Percentiles rank a stretch among this genome's conserved stretches.
Evolutionary conservation across 2,329 filamentous ascomycete genomes (phyloP).

Genomic region (Colletotrichum sp.): DNA sequence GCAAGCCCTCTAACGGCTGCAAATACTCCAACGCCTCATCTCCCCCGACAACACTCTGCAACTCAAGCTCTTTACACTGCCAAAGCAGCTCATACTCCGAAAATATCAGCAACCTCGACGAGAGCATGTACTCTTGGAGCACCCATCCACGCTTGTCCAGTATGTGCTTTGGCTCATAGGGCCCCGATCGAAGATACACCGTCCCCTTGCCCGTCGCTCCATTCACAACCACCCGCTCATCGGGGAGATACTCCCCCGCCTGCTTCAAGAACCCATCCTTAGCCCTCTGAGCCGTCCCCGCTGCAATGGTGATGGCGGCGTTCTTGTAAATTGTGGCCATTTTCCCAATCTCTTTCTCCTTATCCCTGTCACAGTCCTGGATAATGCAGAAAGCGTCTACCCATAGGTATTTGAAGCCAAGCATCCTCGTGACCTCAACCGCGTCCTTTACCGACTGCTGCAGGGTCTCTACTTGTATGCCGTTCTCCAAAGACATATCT

Average conservation of each 20-base stretch:
- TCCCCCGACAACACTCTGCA: background rate
- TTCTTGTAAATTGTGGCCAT: conserved; percentile 19
- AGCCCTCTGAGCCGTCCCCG: background rate
- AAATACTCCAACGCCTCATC: background rate
- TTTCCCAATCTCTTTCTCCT: conserved; percentile 2
- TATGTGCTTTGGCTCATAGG: background rate
- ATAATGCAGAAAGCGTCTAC: conserved; percentile 23
- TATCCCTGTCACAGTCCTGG: conserved; percentile 19
- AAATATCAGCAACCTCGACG: conserved; percentile 22
- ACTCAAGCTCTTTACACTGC: conserved; percentile 16
- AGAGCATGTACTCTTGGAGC: conserved; percentile 23
- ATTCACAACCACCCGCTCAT: too few relatives aligned
- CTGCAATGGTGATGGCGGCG: conserved; percentile 8
- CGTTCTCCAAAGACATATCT: too few relatives aligned
- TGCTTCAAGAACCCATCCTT: conserved; percentile 8
- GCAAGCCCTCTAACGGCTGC: background rate
- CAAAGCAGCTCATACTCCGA: conserved; percentile 21
- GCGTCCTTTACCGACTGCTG: conserved; percentile 17
- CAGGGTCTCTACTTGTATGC: background rate
- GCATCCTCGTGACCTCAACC: background rate
- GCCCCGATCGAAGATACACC: background rate
- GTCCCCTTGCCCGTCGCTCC: too few relatives aligned
- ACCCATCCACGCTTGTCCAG: conserved; percentile 23
- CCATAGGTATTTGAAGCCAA: conserved; percentile 23
- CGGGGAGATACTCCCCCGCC: too few relatives aligned